These are phyloP conservation scores for Corylus avellana DNA, from an alignment of 306 rosid genomes.

Conservation along the genomic window DNA sequence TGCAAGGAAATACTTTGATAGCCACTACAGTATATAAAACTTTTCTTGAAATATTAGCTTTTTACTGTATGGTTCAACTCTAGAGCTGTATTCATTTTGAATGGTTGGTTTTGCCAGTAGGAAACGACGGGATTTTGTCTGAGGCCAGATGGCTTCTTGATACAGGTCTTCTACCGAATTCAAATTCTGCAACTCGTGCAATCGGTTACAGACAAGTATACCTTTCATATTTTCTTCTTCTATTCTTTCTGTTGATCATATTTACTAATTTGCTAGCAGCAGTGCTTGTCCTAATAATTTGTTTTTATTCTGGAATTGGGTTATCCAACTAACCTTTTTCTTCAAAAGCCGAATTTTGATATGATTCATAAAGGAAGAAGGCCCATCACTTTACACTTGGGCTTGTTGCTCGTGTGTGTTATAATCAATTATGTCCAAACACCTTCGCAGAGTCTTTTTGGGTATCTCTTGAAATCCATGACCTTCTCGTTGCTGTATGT, in stretches of 20 bases:
- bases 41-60: background rate
- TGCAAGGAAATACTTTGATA: slow-evolving; percentile 3
- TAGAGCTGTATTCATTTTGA: slow-evolving; percentile 13
- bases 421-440: background rate
- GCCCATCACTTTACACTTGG: background rate
- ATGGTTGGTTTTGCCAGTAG: slow-evolving; percentile 45
- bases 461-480: background rate
- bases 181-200: slow-evolving; percentile 83
- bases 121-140: slow-evolving; percentile 67
- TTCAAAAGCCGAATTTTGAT: background rate
- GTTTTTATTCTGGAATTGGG: background rate
- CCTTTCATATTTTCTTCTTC: slow-evolving; percentile 12
- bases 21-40: background rate
- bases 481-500: background rate
- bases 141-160: slow-evolving; percentile 93
- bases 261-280: slow-evolving; percentile 20
- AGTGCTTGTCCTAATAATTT: background rate
- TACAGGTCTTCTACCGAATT: slow-evolving; percentile 79
- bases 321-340: background rate
- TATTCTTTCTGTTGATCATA: background rate
- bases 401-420: slow-evolving; percentile 1
- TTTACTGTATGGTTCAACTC: slow-evolving; percentile 3
- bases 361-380: background rate
- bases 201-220: slow-evolving; percentile 93
- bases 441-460: background rate